Percentiles rank a stretch among this genome's conserved stretches.
phyloP scores from a whole-genome alignment of 2,329 filamentous ascomycete genomes.

The Talaromyces sp. region DNA sequence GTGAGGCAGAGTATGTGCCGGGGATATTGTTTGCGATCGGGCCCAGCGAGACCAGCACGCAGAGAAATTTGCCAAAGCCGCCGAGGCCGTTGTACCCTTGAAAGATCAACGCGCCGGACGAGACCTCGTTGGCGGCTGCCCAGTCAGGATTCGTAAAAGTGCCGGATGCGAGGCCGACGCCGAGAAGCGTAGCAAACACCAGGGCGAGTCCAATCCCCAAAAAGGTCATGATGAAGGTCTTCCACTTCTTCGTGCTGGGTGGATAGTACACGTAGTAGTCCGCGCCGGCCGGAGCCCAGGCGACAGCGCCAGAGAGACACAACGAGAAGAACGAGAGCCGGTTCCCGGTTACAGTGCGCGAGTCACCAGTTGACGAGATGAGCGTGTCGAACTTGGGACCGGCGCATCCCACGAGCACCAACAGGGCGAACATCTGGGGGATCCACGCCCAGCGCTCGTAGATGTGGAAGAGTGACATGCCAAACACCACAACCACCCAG shows the following conservation, averaged over 20 bases:
- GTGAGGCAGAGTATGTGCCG: slow-evolving; percentile 41
- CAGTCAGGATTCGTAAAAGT: slow-evolving; percentile 16
- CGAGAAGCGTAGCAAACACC: slow-evolving; percentile 34
- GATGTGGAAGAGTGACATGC: slow-evolving; percentile 38
- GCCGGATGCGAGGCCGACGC: slow-evolving; percentile 39
- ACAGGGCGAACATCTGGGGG: slow-evolving; percentile 38
- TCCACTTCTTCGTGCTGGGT: slow-evolving; percentile 29
- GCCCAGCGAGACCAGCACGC: slow-evolving; percentile 39
- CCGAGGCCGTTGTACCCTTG: slow-evolving; percentile 22
- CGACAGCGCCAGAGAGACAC: slow-evolving; percentile 30
- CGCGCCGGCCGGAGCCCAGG: slow-evolving; percentile 32
- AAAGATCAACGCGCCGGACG: slow-evolving; percentile 17
- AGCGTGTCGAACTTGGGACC: slow-evolving; percentile 34
- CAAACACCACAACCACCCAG: slow-evolving; percentile 34
- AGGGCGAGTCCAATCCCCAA: slow-evolving; percentile 30
- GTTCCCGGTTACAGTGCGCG: slow-evolving; percentile 29
- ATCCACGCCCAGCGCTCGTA: slow-evolving; percentile 43
- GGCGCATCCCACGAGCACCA: slow-evolving; percentile 37
- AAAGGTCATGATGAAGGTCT: slow-evolving; percentile 35
- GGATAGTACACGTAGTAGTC: slow-evolving; percentile 45
- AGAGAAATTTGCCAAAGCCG: slow-evolving; percentile 40
- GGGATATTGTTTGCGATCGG: slow-evolving; percentile 43
- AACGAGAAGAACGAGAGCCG: slow-evolving; percentile 35
- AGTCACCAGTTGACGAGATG: slow-evolving; percentile 22
- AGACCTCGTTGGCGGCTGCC: slow-evolving; percentile 34